These are phyloP conservation scores for Actinomucor elegans DNA, from an alignment of 371 early-diverging fungal genomes.

Conservation along the genomic window DNA sequence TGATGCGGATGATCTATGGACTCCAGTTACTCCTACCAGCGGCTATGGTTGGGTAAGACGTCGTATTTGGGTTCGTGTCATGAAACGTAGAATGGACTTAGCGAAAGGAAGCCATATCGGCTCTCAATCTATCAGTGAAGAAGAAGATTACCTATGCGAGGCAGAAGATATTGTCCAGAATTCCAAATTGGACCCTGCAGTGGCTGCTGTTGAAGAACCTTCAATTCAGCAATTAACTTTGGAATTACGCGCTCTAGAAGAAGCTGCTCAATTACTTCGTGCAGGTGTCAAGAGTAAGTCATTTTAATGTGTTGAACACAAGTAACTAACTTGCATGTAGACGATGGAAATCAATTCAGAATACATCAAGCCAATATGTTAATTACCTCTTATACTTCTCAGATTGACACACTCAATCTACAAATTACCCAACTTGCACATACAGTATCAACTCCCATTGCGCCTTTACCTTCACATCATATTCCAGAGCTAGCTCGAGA, in stretches of 20 bases:
- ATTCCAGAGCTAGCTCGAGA: constrained; percentile 47
- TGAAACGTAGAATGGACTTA: constrained; percentile 63
- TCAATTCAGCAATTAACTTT: constrained; percentile 26
- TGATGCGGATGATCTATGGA: constrained; percentile 55
- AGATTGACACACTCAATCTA: constrained; percentile 46
- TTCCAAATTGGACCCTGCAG: constrained; percentile 10
- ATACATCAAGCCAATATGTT: constrained; percentile 52
- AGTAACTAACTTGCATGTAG: constrained; percentile 25
- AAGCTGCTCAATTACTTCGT: constrained; percentile 60
- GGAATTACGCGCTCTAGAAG: constrained; percentile 56
- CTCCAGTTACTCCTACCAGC: constrained; percentile 42
- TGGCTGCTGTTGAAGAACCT: constrained; percentile 3
- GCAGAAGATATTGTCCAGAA: constrained; percentile 40
- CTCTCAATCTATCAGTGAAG: neutral
- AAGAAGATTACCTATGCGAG: constrained; percentile 20
- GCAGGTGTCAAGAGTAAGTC: constrained; percentile 63
- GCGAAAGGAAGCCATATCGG: constrained; percentile 30
- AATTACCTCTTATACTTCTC: constrained; percentile 47
- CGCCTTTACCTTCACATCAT: constrained; percentile 25
- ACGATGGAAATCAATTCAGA: constrained; percentile 53
- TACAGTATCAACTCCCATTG: constrained; percentile 35
- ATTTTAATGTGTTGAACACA: neutral
- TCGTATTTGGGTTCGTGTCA: constrained; percentile 71
- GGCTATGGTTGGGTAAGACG: constrained; percentile 65
- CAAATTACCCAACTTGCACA: constrained; percentile 32